Conservation (phyloP, 192 early-diverging fungal species). For the Pecoramyces ruminantium region DNA sequence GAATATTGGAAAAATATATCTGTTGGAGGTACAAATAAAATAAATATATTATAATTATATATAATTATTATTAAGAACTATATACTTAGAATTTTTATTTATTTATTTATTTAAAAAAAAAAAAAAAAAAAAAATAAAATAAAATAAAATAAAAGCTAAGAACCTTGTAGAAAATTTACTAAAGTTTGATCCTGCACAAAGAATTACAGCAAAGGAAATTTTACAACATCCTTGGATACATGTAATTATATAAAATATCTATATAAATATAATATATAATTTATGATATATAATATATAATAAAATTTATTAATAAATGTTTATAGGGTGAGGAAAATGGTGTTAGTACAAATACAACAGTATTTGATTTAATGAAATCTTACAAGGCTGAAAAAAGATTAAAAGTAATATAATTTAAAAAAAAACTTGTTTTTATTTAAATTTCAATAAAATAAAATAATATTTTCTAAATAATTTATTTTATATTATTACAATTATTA, state of each 20-base stretch:
- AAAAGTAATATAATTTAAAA: too few species aligned
- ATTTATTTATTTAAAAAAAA: too few species aligned
- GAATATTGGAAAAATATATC: conserved; percentile 11
- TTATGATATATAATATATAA: too few species aligned
- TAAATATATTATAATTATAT: too few species aligned
- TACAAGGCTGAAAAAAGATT: background rate
- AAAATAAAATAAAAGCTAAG: conserved; percentile 12
- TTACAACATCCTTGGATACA: conserved; percentile 24
- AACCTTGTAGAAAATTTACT: conserved; percentile 18
- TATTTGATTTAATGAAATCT: background rate
- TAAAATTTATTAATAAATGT: background rate
- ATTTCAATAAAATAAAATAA: too few species aligned
- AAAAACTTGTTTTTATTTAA: too few species aligned
- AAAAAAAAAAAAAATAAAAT: too few species aligned
- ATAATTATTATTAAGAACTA: too few species aligned
- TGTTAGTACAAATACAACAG: background rate
- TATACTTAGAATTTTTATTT: too few species aligned
- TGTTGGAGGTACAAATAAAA: background rate
- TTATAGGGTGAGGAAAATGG: background rate
- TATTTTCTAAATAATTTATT: too few species aligned
- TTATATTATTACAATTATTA: too few species aligned
- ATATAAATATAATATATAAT: background rate
- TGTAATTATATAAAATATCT: conserved; percentile 4
- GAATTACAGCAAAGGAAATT: conserved; percentile 27
- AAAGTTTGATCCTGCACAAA: conserved; percentile 22